Conservation (phyloP, 306 rosid genomes). For the Rosa chinensis region DNA sequence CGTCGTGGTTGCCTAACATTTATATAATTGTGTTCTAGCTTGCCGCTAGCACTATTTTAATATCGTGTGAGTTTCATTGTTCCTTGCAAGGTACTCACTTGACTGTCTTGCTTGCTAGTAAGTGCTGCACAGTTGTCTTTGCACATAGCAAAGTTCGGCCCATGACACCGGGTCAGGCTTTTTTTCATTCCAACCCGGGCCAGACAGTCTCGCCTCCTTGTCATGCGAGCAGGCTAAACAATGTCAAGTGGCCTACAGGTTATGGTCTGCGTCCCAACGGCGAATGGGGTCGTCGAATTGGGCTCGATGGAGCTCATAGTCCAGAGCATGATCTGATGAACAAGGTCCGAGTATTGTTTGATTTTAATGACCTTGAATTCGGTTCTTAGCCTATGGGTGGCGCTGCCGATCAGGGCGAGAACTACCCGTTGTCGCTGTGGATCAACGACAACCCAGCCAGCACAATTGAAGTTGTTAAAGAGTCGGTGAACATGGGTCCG, state of each 20-base stretch:
- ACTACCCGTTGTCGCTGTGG: slow-evolving; percentile 83
- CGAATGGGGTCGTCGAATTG: slow-evolving; percentile 79
- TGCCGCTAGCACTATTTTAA: too few relatives aligned
- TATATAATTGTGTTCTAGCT: too few relatives aligned
- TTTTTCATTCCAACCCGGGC: slow-evolving; percentile 59
- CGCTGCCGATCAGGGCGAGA: slow-evolving; percentile 65
- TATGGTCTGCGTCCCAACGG: slow-evolving; percentile 65
- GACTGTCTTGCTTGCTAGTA: too few relatives aligned
- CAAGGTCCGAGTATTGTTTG: slow-evolving; percentile 64
- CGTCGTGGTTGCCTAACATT: too few relatives aligned
- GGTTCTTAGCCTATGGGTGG: slow-evolving; percentile 60
- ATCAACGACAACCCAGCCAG: slow-evolving; percentile 49
- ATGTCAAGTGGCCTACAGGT: slow-evolving; percentile 70
- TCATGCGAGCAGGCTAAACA: slow-evolving; percentile 68
- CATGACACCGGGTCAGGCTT: slow-evolving; percentile 49
- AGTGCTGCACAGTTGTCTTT: too few relatives aligned
- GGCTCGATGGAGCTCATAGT: slow-evolving; percentile 72
- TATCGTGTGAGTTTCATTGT: too few relatives aligned
- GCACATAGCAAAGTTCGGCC: too few relatives aligned
- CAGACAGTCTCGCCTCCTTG: slow-evolving; percentile 44
- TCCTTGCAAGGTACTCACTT: too few relatives aligned
- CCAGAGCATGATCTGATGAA: slow-evolving; percentile 81
- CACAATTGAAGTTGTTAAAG: slow-evolving; percentile 47
- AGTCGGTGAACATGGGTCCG: slow-evolving; percentile 32
- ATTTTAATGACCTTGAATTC: slow-evolving; percentile 59